Base-by-base conservation (phyloP, 2,329 filamentous ascomycete species). In the Aureobasidium sp. region DNA sequence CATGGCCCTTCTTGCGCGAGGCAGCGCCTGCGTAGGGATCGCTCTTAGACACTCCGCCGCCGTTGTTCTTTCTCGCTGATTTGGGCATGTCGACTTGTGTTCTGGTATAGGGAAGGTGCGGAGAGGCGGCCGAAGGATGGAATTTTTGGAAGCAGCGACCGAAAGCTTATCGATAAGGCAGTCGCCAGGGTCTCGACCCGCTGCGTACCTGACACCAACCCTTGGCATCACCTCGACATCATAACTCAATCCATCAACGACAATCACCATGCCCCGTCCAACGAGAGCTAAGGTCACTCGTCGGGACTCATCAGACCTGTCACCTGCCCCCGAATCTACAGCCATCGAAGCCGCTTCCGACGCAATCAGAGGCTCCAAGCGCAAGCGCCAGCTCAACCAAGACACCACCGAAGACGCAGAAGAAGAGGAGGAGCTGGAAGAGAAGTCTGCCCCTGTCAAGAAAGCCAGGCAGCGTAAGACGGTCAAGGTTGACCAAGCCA, bases 1-100 rank as follows among this genome's bases (percentile, higher is more conserved):
- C 56, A 52, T 70, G 70, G 44, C 65, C 65, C 73, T 84, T 83
- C 73, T 84, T 84, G 58, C 70, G 68, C 63, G 72, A 67, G 3
- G 76, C 73, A 20, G 57, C 57, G 53, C 76, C 77, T 2, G 76
- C 69, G 63, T 81, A 81, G 0, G 78, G 79, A 11, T 77, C 75
- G 51, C 71, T 66, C 64, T 77, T 75, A 45, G 68, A 57, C 62
- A 72, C 69, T 5, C 51, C 51, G 11, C 51, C 73, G 70, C 68
- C 73, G 70, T 68, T 74, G 69, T 68, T 70, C 71, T 72, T 70
- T 27, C 70, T 69, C 14, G 69, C 66, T 51, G 70, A 64, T 63
- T 80, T 81, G n/a, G 78, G 76, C 78, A 80, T 81, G 5, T 61
- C 74, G 67, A 31, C 37, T 44, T 45, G 61, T 51, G 25, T 45